Base-by-base conservation (phyloP, 2,329 filamentous ascomycete genomes). In the Aspergillus amoenus region DNA sequence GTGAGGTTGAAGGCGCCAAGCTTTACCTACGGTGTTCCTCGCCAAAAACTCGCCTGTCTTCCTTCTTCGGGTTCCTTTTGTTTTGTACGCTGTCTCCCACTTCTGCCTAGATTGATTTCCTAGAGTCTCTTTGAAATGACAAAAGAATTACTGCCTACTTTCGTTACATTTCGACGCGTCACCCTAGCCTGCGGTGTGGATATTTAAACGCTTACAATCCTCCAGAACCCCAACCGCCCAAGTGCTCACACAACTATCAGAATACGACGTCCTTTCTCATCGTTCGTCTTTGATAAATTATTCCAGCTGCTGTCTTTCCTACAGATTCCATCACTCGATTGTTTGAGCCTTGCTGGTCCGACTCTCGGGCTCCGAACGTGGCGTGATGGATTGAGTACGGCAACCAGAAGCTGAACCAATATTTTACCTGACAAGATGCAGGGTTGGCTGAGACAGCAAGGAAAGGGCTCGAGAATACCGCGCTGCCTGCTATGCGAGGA, bases 1-100 rank as follows among this genome's bases (percentile, higher is more conserved):
- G 37, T 51, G 48, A 45, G 18, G 50, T 37, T 52, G 50, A 21
- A 50, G 50, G 30, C 22, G 48, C 48, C 48, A 51, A 51, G 48
- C 13, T 24, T 51, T 22, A 12, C 21, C 21, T 18, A 3, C 22
- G 24, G 11, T 21, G 5, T 44, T 22, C 21, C 21, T 44, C 13
- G 18, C 18, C 21, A 15, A 9, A 13, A 37, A 24, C 15, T 18
- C 34, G 4, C 17, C 34, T 40, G 13, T 18, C 40, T n/a, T 37
- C 4, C 45, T 15, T 37, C 15, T n/a, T 37, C 21, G 4, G 21
- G 21, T 21, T 21, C 4, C 6, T n/a, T 37, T 12, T 37, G 34
- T n/a, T 37, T 7, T 37, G 9, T 37, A 8, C 5, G 5, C 5
- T 37, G 12, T 7, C 9, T 37, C 5, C 15, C 34, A 37, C 34